Evolutionary conservation across 345 rosid species (phyloP).

Genomic region (Ailanthus altissimus): DNA sequence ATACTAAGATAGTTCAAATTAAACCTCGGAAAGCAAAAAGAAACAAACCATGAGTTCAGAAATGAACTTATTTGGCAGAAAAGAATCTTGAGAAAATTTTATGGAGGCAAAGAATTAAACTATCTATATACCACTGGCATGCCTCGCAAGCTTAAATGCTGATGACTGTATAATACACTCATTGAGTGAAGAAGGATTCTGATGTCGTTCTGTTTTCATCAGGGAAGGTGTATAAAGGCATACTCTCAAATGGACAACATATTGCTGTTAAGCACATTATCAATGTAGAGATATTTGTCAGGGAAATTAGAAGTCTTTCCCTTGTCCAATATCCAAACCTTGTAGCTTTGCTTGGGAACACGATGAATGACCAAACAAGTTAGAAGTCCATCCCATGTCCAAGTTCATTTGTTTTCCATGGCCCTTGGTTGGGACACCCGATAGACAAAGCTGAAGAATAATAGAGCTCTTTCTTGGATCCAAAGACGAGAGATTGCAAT

Average conservation of each 20-base stretch:
- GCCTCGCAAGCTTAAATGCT: neutral
- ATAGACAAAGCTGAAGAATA: constrained; percentile 15
- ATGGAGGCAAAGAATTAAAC: neutral
- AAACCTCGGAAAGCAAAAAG: neutral
- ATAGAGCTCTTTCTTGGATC: constrained; percentile 44
- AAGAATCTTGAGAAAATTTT: neutral
- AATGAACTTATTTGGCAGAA: neutral
- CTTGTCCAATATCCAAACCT: constrained; percentile 62
- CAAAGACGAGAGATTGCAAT: constrained; percentile 54
- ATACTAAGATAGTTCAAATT: neutral
- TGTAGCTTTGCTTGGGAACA: constrained; percentile 54
- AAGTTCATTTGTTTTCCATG: neutral
- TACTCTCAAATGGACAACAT: constrained; percentile 40
- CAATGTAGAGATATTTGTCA: constrained; percentile 46
- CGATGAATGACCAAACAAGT: no score
- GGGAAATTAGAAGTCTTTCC: constrained; percentile 61
- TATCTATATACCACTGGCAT: neutral
- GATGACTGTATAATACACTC: neutral
- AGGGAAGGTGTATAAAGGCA: constrained; percentile 67
- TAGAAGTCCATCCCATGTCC: no score
- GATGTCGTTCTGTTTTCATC: constrained; percentile 13
- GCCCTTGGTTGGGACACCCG: neutral
- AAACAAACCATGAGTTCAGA: neutral
- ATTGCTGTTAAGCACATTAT: constrained; percentile 63
- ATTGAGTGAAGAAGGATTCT: neutral